A percentile compares a stretch with the other conserved stretches of the same genome.
These are phyloP conservation scores for Penicillium frequentans DNA, from an alignment of 2,329 filamentous ascomycete species.

Conservation along the genomic window DNA sequence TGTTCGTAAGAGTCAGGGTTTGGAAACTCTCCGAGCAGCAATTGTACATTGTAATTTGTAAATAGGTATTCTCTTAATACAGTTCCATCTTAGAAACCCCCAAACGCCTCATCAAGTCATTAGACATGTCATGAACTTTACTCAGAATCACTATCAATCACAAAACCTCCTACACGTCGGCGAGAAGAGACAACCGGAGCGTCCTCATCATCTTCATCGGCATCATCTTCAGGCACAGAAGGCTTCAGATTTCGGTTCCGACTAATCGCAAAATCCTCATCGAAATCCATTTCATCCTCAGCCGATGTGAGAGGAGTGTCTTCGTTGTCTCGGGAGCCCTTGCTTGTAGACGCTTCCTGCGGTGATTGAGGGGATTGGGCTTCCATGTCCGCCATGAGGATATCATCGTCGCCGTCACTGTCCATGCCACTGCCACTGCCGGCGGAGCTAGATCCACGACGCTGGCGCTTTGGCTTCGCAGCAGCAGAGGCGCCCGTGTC, in stretches of 20 bases:
- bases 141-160: constrained; percentile 47
- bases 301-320: constrained; percentile 27
- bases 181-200: constrained; percentile 30
- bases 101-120: constrained; percentile 33
- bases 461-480: constrained; percentile 30
- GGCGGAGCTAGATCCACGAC: constrained; percentile 22
- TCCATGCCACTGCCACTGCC: constrained; percentile 11
- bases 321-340: constrained; percentile 16
- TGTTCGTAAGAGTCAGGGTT: not conserved
- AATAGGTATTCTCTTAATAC: constrained; percentile 2
- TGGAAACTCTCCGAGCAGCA: not conserved
- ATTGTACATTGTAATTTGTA: not conserved
- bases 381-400: constrained; percentile 30
- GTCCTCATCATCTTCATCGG: constrained; percentile 35
- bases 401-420: constrained; percentile 31
- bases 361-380: constrained; percentile 17
- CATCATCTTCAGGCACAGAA: constrained; percentile 6
- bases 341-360: constrained; percentile 16
- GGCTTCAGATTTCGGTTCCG: constrained; percentile 24
- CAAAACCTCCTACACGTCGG: constrained; percentile 41
- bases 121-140: constrained; percentile 22
- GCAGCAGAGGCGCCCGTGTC: constrained; percentile 24
- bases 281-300: constrained; percentile 35
- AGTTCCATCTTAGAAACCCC: constrained; percentile 9
- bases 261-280: constrained; percentile 35